Conservation (phyloP, 2,329 filamentous ascomycete species). For the Penicillium griseofulvum region DNA sequence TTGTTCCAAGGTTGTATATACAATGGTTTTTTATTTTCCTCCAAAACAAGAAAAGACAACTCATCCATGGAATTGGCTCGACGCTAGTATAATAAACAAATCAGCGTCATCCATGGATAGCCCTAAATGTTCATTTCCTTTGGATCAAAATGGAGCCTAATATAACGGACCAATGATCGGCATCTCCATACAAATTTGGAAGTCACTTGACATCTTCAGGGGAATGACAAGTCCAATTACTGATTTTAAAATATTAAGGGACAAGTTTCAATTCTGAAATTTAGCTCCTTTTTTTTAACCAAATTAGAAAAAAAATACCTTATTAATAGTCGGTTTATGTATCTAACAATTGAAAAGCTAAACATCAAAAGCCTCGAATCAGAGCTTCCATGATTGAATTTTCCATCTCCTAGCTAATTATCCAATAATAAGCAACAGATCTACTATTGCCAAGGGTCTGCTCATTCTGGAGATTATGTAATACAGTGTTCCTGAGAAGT, state of each 20-base stretch:
- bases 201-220: constrained; percentile 12
- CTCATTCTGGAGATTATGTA: constrained; percentile 21
- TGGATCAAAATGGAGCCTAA: constrained; percentile 4
- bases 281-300: neutral
- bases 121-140: neutral
- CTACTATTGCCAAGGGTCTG: constrained; percentile 12
- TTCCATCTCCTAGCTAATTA: neutral
- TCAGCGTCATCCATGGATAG: constrained; percentile 16
- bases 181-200: neutral
- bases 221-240: constrained; percentile 15
- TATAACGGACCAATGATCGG: constrained; percentile 7
- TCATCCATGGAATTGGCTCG: constrained; percentile 24
- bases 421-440: constrained; percentile 13
- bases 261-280: neutral
- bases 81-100: constrained; percentile 25
- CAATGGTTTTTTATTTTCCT: constrained; percentile 9
- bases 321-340: neutral
- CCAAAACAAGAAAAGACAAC: neutral
- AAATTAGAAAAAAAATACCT: neutral
- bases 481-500: constrained; percentile 12
- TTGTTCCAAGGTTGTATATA: too few species aligned
- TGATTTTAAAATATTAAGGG: neutral
- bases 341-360: neutral
- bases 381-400: constrained; percentile 4
- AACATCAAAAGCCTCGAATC: constrained; percentile 1